Evolutionary conservation across 176 grass and related monocot species (phyloP), one percentile per base, ranked within the genome.

Genomic region (Avena atlantica): DNA sequence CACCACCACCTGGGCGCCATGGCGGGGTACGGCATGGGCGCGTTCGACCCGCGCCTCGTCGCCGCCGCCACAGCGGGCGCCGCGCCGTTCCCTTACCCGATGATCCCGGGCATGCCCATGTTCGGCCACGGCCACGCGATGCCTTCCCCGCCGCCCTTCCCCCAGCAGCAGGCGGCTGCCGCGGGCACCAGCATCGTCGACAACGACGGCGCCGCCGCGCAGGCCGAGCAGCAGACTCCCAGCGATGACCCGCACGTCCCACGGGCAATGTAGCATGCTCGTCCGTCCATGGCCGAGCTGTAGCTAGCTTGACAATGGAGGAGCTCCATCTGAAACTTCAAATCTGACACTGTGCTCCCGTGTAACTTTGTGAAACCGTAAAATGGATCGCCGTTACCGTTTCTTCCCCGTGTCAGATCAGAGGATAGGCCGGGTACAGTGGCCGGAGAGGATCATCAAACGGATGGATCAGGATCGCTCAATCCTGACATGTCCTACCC

Each of bases 41-140:
- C 72, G 6, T 91, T 75, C 80, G 89, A 87, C 74, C 48, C 74
- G 13, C 78, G 70, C 78, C 53, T 20, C 29, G 76, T n/a, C 69
- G 57, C 56, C 31, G 63, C 4, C 40, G 40, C 40, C 64, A 51
- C 3, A 20, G 75, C 51, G 25, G 44, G 13, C 10, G 70, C 69
- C 14, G 76, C 56, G 19, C 89, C 84, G 15, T 87, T 78, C 55
- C 73, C 84, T 1, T 86, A 65, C 62, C 29, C 56, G 24, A 73
- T 81, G 67, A 73, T 81, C 12, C 77, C 78, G 2, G 76, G 62
- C 36, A 17, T 52, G 11, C n/a, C 40, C 10, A 78, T 90, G 79
- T 90, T 90, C 49, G 59, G 44, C 8, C 77, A 76, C 4, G 60
- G 25, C 2, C 73, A 78, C 15, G 25, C 44, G 2, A 82, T 87